A percentile compares a stretch with the other conserved stretches of the same genome.
These are phyloP conservation scores for Nakaseomyces kungkrabaensis DNA, from an alignment of 1,139 yeast species.

Conservation along the genomic window DNA sequence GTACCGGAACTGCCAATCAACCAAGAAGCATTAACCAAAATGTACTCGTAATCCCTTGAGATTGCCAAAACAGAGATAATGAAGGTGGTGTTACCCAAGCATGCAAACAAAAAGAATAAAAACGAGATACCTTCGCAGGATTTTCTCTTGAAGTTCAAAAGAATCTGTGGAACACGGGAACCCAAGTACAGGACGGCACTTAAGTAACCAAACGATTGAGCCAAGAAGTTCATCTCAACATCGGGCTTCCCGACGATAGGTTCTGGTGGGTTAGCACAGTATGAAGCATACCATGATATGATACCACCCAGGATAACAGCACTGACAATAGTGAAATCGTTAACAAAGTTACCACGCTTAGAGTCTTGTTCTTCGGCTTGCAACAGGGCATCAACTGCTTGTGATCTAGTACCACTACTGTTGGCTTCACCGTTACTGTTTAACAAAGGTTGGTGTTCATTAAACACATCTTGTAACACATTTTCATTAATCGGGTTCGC, in stretches of 20 bases:
- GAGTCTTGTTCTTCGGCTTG: constrained; percentile 5
- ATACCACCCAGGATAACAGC: constrained; percentile 69
- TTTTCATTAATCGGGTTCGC: constrained; percentile 77
- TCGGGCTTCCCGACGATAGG: constrained; percentile 11
- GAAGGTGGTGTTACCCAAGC: constrained; percentile 83
- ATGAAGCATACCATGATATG: constrained; percentile 76
- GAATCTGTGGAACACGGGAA: constrained; percentile 81
- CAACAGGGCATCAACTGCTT: constrained; percentile 5
- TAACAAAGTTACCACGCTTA: constrained; percentile 16
- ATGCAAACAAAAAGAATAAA: constrained; percentile 84
- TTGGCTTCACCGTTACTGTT: constrained; percentile 9
- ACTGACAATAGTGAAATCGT: constrained; percentile 53
- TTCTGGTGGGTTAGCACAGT: constrained; percentile 29
- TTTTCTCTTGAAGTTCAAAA: constrained; percentile 71
- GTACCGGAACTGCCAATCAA: constrained; percentile 88
- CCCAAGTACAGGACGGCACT: constrained; percentile 82
- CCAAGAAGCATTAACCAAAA: constrained; percentile 84
- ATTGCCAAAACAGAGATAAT: constrained; percentile 76
- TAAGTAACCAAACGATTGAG: constrained; percentile 85
- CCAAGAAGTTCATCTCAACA: constrained; percentile 58
- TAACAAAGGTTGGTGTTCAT: constrained; percentile 31
- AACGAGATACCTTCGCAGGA: constrained; percentile 91
- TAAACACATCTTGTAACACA: constrained; percentile 47
- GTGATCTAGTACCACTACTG: constrained; percentile 8
- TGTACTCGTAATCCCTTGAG: constrained; percentile 57